A percentile compares a stretch with the other conserved stretches of the same genome.
Evolutionary conservation across 2,329 filamentous ascomycete species (phyloP).

Genomic region (Talaromyces sp.): DNA sequence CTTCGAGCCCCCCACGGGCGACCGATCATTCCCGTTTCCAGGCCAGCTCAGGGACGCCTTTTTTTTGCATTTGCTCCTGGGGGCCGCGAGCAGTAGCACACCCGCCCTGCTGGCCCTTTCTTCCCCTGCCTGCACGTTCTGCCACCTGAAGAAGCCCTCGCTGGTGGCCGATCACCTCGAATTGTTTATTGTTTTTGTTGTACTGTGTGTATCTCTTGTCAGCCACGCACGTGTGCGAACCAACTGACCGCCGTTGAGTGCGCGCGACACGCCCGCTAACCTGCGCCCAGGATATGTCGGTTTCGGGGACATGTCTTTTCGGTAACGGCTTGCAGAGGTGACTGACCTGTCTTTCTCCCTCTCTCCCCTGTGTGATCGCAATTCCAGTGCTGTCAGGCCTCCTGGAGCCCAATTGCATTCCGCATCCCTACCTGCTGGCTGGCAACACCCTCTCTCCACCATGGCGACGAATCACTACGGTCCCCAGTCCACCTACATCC

Average conservation of each 20-base stretch:
- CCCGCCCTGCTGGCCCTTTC: not conserved
- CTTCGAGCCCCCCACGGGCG: not conserved
- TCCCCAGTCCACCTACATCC: constrained; percentile 7
- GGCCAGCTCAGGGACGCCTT: not conserved
- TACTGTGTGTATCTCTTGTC: not conserved
- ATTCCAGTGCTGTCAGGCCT: not conserved
- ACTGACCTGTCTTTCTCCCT: not conserved
- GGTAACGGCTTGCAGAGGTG: not conserved
- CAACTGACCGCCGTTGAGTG: not conserved
- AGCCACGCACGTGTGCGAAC: not conserved
- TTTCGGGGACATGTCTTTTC: not conserved
- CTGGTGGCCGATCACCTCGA: not conserved
- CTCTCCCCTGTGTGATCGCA: not conserved
- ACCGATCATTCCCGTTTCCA: not conserved
- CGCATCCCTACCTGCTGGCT: not conserved
- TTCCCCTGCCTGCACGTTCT: not conserved
- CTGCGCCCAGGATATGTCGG: not conserved
- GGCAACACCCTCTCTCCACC: not conserved
- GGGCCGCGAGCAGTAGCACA: not conserved
- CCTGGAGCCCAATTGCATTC: not conserved
- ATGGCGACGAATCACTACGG: constrained; percentile 8
- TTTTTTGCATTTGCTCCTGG: not conserved
- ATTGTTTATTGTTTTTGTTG: not conserved
- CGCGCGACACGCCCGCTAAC: not conserved
- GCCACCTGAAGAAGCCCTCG: not conserved